Conservation (phyloP, 768 basidiomycete species). For the Suillus alpinus region DNA sequence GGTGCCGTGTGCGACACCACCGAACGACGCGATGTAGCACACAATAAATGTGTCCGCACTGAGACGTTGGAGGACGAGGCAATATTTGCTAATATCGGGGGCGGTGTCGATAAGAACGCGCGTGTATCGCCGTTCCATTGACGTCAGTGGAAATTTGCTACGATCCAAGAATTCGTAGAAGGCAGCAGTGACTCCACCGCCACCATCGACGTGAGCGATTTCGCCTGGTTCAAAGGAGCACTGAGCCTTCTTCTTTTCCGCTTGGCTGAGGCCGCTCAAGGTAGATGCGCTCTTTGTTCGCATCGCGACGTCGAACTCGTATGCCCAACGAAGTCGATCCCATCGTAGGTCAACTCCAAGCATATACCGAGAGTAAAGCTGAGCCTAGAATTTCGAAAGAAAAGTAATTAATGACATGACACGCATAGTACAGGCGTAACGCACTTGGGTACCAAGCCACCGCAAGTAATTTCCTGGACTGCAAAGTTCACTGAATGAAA, state of each 20-base stretch:
- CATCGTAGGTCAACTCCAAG: constrained; percentile 8
- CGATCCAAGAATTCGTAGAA: constrained; percentile 9
- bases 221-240: constrained; percentile 10
- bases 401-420: not conserved
- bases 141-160: constrained; percentile 4
- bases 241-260: not conserved
- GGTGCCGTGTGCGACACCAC: constrained; percentile 20
- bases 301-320: constrained; percentile 10
- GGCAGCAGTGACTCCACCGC: constrained; percentile 6
- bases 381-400: not conserved
- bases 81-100: constrained; percentile 15
- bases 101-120: not conserved
- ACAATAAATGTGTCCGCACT: constrained; percentile 30
- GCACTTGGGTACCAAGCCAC: not conserved
- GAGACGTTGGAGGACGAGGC: constrained; percentile 34
- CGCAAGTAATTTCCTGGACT: not conserved
- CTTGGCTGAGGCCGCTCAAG: constrained; percentile 3
- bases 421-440: not conserved
- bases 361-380: constrained; percentile 2
- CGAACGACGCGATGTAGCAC: constrained; percentile 37
- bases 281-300: not conserved
- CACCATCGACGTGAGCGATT: constrained; percentile 10
- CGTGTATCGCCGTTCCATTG: constrained; percentile 1
- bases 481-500: not conserved
- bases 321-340: constrained; percentile 12